Base-by-base conservation (phyloP, 2,329 filamentous ascomycete species). In the Fusarium sarcochroum region DNA sequence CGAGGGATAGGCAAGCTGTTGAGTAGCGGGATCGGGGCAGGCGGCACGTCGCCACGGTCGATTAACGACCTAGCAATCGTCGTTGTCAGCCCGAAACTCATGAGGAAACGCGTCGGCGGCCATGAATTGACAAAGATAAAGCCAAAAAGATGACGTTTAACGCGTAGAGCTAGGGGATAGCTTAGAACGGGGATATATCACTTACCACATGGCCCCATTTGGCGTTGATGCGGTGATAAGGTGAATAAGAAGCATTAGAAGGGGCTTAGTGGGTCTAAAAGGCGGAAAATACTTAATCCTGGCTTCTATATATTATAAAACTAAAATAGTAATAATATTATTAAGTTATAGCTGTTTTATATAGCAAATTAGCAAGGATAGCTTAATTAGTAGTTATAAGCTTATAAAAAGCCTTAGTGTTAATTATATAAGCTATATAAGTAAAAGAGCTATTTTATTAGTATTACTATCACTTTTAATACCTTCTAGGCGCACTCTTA, bases 21-120 rank as follows among this genome's bases (percentile, higher is more conserved):
- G 11, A 58, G 25, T 2, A 68, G 34, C n/a, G 51, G 35, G 15
- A 71, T 37, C 11, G 68, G 53, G 8, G 55, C 63, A 27, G 55
- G 47, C 11, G 59, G 60, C 41, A 60, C 63, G 7, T 74, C 73
- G 40, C 58, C 66, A 9, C 74, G 69, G 69, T 79, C 76, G 48
- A 79, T 71, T 10, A 76, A 59, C 61, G 76, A 62, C 57, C 70
- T 76, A 35, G 68, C 52, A 23, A 70, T 41, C 14, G 71, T 72
- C 10, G 66, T 55, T 35, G 75, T 76, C 41, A 77, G 69, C 62
- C 74, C 68, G 40, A 71, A 58, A 57, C 70, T 73, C 74, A 77
- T 77, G 15, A 60, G 59, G 51, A 63, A 55, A 68, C 32, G 23
- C 49, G 37, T 56, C 14, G 10, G 35, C 18, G n/a, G 25, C 13